Conservation (phyloP, 2,329 filamentous ascomycete species). For the Fusarium sp. region DNA sequence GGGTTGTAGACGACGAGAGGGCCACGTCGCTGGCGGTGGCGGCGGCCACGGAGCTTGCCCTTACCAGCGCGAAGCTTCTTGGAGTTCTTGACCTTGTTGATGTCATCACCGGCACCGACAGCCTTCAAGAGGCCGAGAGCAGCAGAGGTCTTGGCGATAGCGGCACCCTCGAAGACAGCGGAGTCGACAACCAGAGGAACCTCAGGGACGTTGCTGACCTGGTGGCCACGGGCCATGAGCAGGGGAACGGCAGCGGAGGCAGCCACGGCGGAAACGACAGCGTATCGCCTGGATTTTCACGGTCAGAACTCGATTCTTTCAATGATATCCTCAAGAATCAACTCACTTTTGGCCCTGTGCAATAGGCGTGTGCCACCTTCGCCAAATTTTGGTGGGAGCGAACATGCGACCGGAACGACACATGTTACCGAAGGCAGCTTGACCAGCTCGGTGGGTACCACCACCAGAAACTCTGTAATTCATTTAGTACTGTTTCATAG, state of each 20-base stretch:
- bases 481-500: no score
- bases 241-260: slow-evolving; percentile 95
- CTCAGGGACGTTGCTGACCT: slow-evolving; percentile 90
- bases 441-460: slow-evolving; percentile 99
- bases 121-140: slow-evolving; percentile 90
- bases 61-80: slow-evolving; percentile 98
- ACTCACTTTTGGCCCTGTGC: slow-evolving; percentile 83
- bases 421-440: slow-evolving; percentile 99
- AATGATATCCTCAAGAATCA: not conserved
- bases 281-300: slow-evolving; percentile 79
- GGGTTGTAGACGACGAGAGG: slow-evolving; percentile 98
- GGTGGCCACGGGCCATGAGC: slow-evolving; percentile 96
- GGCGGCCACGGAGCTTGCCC: slow-evolving; percentile 97
- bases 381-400: slow-evolving; percentile 99
- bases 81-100: slow-evolving; percentile 96
- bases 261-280: slow-evolving; percentile 96
- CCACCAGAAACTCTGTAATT: slow-evolving; percentile 82
- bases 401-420: slow-evolving; percentile 99
- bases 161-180: slow-evolving; percentile 82
- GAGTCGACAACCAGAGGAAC: slow-evolving; percentile 97
- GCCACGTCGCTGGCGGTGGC: slow-evolving; percentile 96
- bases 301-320: slow-evolving; percentile 35
- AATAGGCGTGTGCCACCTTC: slow-evolving; percentile 85
- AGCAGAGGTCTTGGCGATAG: slow-evolving; percentile 87
- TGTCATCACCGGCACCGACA: slow-evolving; percentile 87